These are phyloP conservation scores for Royoungia palumana DNA, from an alignment of 768 basidiomycete species.

Conservation along the genomic window DNA sequence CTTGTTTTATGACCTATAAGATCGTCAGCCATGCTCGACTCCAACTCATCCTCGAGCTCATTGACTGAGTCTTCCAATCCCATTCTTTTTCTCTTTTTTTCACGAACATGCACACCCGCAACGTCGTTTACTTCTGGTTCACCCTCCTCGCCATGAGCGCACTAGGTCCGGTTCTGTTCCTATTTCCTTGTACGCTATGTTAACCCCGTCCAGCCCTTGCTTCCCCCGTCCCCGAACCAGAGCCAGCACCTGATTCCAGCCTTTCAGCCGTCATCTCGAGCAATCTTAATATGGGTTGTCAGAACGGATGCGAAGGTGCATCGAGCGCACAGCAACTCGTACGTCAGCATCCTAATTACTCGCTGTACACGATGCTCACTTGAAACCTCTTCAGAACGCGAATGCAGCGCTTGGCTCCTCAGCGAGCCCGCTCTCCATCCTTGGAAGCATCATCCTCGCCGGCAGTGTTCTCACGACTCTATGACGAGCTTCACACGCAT, in stretches of 20 bases:
- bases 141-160: slow-evolving; percentile 18
- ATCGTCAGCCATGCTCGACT: not conserved
- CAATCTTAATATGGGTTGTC: slow-evolving; percentile 25
- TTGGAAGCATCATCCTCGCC: slow-evolving; percentile 22
- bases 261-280: slow-evolving; percentile 17
- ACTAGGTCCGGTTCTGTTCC: slow-evolving; percentile 12
- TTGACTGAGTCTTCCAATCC: slow-evolving; percentile 4
- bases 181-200: not conserved
- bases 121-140: slow-evolving; percentile 20
- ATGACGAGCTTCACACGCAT: slow-evolving; percentile 7
- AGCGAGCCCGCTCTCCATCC: slow-evolving; percentile 15
- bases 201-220: slow-evolving; percentile 14
- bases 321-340: slow-evolving; percentile 22
- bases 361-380: not conserved
- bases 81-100: too few relatives aligned
- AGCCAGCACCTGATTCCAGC: slow-evolving; percentile 22
- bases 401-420: slow-evolving; percentile 22
- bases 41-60: slow-evolving; percentile 1
- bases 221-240: slow-evolving; percentile 21
- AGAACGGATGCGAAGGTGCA: slow-evolving; percentile 20
- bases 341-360: not conserved
- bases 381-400: slow-evolving; percentile 6
- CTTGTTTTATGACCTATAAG: slow-evolving; percentile 5
- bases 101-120: slow-evolving; percentile 17
- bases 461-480: slow-evolving; percentile 18